Evolutionary conservation across 2,329 filamentous ascomycete species (phyloP).

Genomic region (Xylariales sp.): DNA sequence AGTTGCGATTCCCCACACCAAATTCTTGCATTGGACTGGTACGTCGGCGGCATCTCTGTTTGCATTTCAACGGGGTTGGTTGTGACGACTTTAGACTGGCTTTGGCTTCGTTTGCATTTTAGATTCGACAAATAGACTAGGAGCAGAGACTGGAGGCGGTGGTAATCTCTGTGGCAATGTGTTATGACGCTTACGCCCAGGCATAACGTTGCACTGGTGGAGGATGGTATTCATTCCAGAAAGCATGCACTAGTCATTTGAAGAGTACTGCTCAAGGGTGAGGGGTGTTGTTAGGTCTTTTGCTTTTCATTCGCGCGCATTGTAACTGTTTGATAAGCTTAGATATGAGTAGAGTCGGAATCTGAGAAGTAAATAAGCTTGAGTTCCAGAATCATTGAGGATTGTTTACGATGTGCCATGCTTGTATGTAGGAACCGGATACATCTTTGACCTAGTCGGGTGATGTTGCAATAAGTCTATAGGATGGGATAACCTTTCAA

Average conservation of each 20-base stretch:
- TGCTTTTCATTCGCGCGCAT: too few relatives aligned
- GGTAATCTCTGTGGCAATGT: conserved; percentile 16
- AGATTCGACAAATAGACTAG: conserved; percentile 28
- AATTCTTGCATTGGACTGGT: conserved; percentile 24
- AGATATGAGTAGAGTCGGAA: too few relatives aligned
- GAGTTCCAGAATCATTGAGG: too few relatives aligned
- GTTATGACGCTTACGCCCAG: conserved; percentile 18
- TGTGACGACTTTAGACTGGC: conserved; percentile 25
- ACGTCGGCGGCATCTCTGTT: conserved; percentile 27
- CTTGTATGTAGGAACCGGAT: too few relatives aligned
- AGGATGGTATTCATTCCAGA: background rate
- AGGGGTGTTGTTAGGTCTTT: too few relatives aligned
- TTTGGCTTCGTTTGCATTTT: conserved; percentile 25
- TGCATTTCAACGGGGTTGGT: conserved; percentile 29
- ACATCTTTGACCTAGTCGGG: too few relatives aligned
- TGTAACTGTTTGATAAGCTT: too few relatives aligned
- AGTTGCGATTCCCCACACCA: conserved; percentile 22
- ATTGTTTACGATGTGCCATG: too few relatives aligned
- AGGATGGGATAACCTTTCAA: too few relatives aligned
- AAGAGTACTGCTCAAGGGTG: too few relatives aligned
- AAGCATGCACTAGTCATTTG: background rate
- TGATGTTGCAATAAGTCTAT: too few relatives aligned
- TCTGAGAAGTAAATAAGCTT: too few relatives aligned
- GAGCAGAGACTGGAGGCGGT: conserved; percentile 15
- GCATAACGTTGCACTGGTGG: background rate